Conservation (phyloP, 495 filamentous ascomycete species). For the Margaritispora aquatica region DNA sequence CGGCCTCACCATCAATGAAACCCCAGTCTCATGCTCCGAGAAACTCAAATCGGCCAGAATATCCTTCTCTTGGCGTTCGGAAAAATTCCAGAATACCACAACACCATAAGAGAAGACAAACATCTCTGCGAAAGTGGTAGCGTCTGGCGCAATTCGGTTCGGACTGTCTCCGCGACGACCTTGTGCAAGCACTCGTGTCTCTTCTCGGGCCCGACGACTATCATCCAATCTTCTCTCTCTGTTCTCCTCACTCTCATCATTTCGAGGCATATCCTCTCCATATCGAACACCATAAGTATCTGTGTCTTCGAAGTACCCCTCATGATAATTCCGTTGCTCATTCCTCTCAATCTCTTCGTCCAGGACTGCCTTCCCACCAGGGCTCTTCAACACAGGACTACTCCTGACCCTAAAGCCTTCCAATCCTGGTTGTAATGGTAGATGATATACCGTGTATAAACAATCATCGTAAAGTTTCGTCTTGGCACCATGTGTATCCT, state of each 20-base stretch:
- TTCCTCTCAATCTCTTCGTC: slow-evolving; percentile 97
- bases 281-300: slow-evolving; percentile 35
- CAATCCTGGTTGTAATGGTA: slow-evolving; percentile 75
- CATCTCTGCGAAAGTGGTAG: slow-evolving; percentile 82
- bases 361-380: slow-evolving; percentile 84
- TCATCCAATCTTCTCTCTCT: slow-evolving; percentile 26
- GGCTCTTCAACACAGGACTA: slow-evolving; percentile 83
- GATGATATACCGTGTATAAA: slow-evolving; percentile 90
- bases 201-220: slow-evolving; percentile 17
- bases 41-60: slow-evolving; percentile 94
- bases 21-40: slow-evolving; percentile 47
- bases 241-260: slow-evolving; percentile 27
- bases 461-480: slow-evolving; percentile 99
- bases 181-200: slow-evolving; percentile 17
- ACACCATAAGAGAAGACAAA: slow-evolving; percentile 98
- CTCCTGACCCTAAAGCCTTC: slow-evolving; percentile 85
- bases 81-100: slow-evolving; percentile 98
- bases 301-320: slow-evolving; percentile 68
- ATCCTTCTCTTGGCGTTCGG: slow-evolving; percentile 91
- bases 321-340: slow-evolving; percentile 81
- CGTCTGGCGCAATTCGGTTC: slow-evolving; percentile 52
- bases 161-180: slow-evolving; percentile 23
- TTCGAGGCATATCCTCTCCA: slow-evolving; percentile 28
- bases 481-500: slow-evolving; percentile 81
- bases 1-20: slow-evolving; percentile 30